Base-by-base conservation (phyloP, 2,329 filamentous ascomycete genomes). In the Colletotrichum sp. region DNA sequence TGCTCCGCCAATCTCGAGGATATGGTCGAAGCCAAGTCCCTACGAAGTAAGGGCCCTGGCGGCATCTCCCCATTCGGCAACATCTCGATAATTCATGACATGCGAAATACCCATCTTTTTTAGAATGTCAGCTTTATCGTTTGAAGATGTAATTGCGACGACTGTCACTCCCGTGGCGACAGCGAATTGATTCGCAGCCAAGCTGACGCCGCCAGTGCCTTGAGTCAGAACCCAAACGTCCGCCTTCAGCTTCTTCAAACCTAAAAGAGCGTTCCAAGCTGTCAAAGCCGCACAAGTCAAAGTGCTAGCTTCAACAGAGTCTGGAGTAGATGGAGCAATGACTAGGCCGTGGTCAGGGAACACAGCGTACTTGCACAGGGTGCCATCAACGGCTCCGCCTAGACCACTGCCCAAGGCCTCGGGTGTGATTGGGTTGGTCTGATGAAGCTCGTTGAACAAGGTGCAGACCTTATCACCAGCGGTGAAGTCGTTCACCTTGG, bases 31-130 rank as follows among this genome's bases (percentile, higher is more conserved):
- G 8, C 32, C 67, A 12, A 18, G 32, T 30, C 58, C 36, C 21
- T 43, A 4, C 0, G 21, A 15, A 15, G 90, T 91, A 7, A 91
- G 81, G 66, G 83, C 84, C 77, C 87, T 87, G 0, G 89, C 90
- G 8, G 85, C 85, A 80, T 88, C 85, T 52, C 90, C 90, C 90
- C 91, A 92, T 78, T 88, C 86, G 0, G 83, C 74, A 52, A 87
- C 87, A 43, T 87, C 85, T 68, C 84, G 84, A 84, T 92, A 92
- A 84, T 92, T 92, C 80, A 92, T 85, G 67, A 92, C 85, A 77
- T 91, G 87, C 78, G 90, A 86, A 1, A 89, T 90, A 43, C 90
- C 90, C 10, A 90, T 82, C 77, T 86, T 83, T 82, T 88, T 89
- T 16, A 92, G 84, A 32, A 81, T 80, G 32, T 88, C 84, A 5